Percentiles rank a stretch among this genome's conserved stretches.
These are phyloP conservation scores for Peterozyma xylosa DNA, from an alignment of 805 yeast genomes.

Conservation along the genomic window DNA sequence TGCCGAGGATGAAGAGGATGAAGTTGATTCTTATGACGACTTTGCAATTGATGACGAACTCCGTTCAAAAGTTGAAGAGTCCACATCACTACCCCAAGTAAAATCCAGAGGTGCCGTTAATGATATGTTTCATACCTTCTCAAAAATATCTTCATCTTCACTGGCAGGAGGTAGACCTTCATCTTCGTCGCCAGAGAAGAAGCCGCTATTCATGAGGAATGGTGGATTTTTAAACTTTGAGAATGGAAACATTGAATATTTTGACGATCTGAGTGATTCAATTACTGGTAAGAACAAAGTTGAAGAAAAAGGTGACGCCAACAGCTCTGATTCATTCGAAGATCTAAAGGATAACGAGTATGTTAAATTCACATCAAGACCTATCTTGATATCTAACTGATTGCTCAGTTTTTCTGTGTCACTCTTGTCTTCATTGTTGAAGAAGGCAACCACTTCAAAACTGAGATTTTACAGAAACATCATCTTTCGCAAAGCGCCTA, in stretches of 20 bases:
- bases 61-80: too few relatives aligned
- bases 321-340: neutral
- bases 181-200: neutral
- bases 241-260: neutral
- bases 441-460: too few relatives aligned
- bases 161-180: too few relatives aligned
- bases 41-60: neutral
- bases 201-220: neutral
- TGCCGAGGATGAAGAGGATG: neutral
- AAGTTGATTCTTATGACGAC: neutral
- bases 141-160: neutral
- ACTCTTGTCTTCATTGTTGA: too few relatives aligned
- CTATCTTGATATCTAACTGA: too few relatives aligned
- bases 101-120: slow-evolving; percentile 1
- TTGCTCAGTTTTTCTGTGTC: too few relatives aligned
- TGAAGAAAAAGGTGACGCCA: neutral
- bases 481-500: too few relatives aligned
- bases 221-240: neutral
- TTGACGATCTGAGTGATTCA: neutral
- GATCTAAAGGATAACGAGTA: neutral
- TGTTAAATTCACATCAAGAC: neutral
- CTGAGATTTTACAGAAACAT: too few relatives aligned
- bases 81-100: too few relatives aligned
- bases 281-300: neutral
- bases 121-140: slow-evolving; percentile 9